These are phyloP conservation scores for Jimgerdemannia flammicorona DNA, from an alignment of 192 early-diverging fungal species.

Conservation along the genomic window DNA sequence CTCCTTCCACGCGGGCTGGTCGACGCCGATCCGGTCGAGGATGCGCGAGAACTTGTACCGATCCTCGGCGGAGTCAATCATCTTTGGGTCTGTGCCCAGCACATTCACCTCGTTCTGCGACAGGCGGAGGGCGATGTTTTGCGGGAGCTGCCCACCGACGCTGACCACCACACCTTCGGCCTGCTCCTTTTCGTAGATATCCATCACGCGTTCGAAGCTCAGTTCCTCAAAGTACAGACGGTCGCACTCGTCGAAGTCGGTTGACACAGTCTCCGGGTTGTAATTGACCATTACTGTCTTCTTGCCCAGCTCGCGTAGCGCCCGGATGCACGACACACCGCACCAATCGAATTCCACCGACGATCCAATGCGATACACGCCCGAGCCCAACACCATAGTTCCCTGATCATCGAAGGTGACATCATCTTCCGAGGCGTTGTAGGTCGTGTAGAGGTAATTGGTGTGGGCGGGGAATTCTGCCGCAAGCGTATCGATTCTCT, in stretches of 20 bases:
- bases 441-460: constrained; percentile 98
- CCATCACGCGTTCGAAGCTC: constrained; percentile 89
- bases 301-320: constrained; percentile 72
- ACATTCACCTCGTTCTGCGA: constrained; percentile 75
- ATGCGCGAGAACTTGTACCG: constrained; percentile 93
- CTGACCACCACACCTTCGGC: constrained; percentile 84
- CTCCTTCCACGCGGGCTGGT: constrained; percentile 97
- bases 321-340: constrained; percentile 75
- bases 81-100: constrained; percentile 85
- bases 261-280: constrained; percentile 98
- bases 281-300: constrained; percentile 98
- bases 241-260: constrained; percentile 97
- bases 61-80: constrained; percentile 94
- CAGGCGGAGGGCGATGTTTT: constrained; percentile 92
- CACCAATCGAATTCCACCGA: constrained; percentile 99
- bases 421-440: constrained; percentile 86
- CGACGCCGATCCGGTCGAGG: constrained; percentile 88
- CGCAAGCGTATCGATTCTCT: constrained; percentile 94
- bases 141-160: constrained; percentile 94
- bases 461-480: constrained; percentile 96
- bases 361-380: constrained; percentile 96
- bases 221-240: constrained; percentile 99
- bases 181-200: constrained; percentile 89
- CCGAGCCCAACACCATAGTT: constrained; percentile 94
- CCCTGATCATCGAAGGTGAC: constrained; percentile 85